These are phyloP conservation scores for Triticum urartu DNA, from an alignment of 176 grass and related monocot species.

Conservation along the genomic window DNA sequence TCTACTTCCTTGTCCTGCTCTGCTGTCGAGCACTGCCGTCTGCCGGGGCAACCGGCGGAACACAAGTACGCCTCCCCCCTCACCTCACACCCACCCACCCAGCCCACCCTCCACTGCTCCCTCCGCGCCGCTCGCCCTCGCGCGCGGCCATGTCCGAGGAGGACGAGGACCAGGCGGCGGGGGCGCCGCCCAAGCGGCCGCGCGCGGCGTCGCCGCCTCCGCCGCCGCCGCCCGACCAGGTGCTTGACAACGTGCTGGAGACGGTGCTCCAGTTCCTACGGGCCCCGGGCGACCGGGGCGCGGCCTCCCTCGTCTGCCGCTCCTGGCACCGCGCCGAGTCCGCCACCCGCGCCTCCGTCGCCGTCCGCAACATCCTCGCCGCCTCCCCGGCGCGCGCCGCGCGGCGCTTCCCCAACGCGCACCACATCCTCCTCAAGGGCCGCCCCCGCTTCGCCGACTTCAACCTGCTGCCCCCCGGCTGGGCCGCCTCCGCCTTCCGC, in stretches of 20 bases:
- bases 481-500: conserved; percentile 70
- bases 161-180: conserved; percentile 57
- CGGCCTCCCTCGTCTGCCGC: conserved; percentile 76
- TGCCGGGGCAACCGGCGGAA: conserved; percentile 10
- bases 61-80: conserved; percentile 39
- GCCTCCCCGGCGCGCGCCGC: conserved; percentile 59
- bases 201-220: conserved; percentile 38
- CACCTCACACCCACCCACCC: neutral
- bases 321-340: conserved; percentile 86
- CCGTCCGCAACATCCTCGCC: conserved; percentile 84
- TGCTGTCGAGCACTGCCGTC: conserved; percentile 9
- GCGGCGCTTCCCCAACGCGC: conserved; percentile 61
- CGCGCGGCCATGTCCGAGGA: conserved; percentile 56
- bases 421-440: conserved; percentile 70
- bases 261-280: conserved; percentile 90
- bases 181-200: conserved; percentile 19
- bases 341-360: conserved; percentile 54
- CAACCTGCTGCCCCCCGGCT: conserved; percentile 67
- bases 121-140: neutral
- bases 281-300: conserved; percentile 58
- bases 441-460: conserved; percentile 93
- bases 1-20: neutral
- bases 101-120: neutral
- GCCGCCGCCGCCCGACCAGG: conserved; percentile 72
- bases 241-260: conserved; percentile 92